Percentiles rank a stretch among this genome's conserved stretches.
Conservation (phyloP, 108 stramenopile genomes). For the Epithemia pelagica region DNA sequence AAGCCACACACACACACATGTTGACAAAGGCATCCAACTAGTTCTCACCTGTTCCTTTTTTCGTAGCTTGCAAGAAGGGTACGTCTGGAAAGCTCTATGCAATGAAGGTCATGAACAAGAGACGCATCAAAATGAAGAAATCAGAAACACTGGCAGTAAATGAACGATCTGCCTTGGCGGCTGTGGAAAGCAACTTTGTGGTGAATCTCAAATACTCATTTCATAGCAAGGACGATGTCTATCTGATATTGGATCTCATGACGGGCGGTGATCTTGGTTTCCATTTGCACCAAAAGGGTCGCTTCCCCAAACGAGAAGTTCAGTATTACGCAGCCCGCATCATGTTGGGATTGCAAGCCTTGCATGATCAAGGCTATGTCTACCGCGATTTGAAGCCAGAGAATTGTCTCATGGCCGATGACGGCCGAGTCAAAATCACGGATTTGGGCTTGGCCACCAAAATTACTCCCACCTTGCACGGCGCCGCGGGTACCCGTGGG, state of each 20-base stretch:
- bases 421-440: constrained; percentile 81
- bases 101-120: constrained; percentile 98
- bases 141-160: constrained; percentile 82
- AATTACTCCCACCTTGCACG: too few relatives aligned
- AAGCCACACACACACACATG: too few relatives aligned
- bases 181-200: constrained; percentile 86
- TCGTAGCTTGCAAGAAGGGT: constrained; percentile 85
- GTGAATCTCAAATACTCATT: constrained; percentile 96
- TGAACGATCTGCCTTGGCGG: constrained; percentile 79
- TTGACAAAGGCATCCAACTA: not conserved
- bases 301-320: too few relatives aligned
- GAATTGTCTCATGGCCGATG: constrained; percentile 87
- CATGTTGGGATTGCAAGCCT: constrained; percentile 68
- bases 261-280: constrained; percentile 81
- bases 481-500: too few relatives aligned
- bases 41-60: not conserved
- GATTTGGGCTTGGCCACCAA: constrained; percentile 93
- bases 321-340: too few relatives aligned
- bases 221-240: constrained; percentile 77
- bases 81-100: constrained; percentile 94
- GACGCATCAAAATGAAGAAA: constrained; percentile 88
- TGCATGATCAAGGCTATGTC: constrained; percentile 84
- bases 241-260: too few relatives aligned
- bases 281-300: constrained; percentile 71
- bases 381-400: constrained; percentile 95